These are phyloP conservation scores for Hyaloperonospora arabidopsidis DNA, from an alignment of 352 stramenopile genomes.

Conservation along the genomic window DNA sequence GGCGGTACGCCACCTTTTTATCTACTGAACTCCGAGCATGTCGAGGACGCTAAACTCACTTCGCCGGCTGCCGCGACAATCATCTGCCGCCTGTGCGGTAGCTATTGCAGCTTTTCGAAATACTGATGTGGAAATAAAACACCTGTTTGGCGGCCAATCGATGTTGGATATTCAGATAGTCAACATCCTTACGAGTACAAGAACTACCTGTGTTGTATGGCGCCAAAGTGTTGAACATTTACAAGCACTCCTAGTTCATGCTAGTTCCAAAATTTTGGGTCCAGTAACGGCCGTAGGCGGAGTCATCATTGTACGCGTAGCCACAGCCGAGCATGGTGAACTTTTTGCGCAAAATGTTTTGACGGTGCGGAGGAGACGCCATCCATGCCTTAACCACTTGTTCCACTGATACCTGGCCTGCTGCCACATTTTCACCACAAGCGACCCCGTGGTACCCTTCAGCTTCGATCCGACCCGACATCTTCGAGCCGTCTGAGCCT, in stretches of 20 bases:
- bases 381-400: conserved; percentile 51
- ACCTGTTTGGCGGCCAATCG: not conserved
- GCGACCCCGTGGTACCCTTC: conserved; percentile 37
- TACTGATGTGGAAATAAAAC: conserved; percentile 32
- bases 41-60: conserved; percentile 4
- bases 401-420: conserved; percentile 29
- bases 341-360: conserved; percentile 38
- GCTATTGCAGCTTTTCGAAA: conserved; percentile 66
- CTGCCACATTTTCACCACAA: conserved; percentile 53
- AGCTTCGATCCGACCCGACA: conserved; percentile 28
- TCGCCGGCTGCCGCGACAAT: conserved; percentile 28
- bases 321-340: conserved; percentile 35
- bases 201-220: not conserved
- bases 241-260: conserved; percentile 22
- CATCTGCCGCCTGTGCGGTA: conserved; percentile 64
- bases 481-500: conserved; percentile 33
- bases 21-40: conserved; percentile 39
- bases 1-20: conserved; percentile 47
- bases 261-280: conserved; percentile 46
- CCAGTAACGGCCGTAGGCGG: conserved; percentile 47
- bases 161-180: not conserved
- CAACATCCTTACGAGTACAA: conserved; percentile 1
- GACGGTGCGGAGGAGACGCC: conserved; percentile 35
- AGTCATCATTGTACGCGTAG: conserved; percentile 25
- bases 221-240: not conserved